Conservation (phyloP, 106 monocot genomes). For the Acorus calamus region DNA sequence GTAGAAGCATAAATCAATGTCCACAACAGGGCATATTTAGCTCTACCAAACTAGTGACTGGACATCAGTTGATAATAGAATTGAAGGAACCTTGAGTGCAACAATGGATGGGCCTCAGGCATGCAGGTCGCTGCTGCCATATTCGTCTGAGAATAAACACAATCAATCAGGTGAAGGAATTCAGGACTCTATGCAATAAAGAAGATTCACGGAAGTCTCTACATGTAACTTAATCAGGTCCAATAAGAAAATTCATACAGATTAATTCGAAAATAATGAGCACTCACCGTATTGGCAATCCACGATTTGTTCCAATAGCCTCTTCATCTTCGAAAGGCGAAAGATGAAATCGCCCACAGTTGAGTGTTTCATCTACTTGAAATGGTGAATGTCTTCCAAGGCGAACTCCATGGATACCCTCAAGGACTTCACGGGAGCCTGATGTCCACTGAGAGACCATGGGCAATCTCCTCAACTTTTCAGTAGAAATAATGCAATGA, state of each 20-base stretch:
- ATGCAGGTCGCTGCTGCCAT: slow-evolving; percentile 74
- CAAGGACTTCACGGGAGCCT: slow-evolving; percentile 23
- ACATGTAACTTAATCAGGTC: background rate
- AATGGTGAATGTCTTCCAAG: slow-evolving; percentile 21
- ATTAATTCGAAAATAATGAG: background rate
- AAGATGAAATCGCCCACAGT: slow-evolving; percentile 5
- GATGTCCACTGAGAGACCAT: slow-evolving; percentile 5
- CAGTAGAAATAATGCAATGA: too few relatives aligned
- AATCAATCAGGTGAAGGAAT: background rate
- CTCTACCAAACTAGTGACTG: background rate
- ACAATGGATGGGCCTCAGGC: slow-evolving; percentile 58
- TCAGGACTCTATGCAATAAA: background rate
- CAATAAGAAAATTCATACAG: background rate
- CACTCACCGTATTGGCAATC: slow-evolving; percentile 42
- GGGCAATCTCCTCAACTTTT: too few relatives aligned
- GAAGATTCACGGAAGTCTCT: background rate
- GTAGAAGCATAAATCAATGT: background rate
- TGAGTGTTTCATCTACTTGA: slow-evolving; percentile 13
- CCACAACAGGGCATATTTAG: background rate
- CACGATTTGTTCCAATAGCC: slow-evolving; percentile 23
- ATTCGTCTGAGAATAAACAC: slow-evolving; percentile 29
- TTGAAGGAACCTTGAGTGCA: slow-evolving; percentile 29
- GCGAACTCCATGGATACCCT: slow-evolving; percentile 61
- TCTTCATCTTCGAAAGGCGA: slow-evolving; percentile 14
- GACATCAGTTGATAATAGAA: background rate